Conservation (phyloP, 164 flowering plant genomes). For the Vitis labrusca region DNA sequence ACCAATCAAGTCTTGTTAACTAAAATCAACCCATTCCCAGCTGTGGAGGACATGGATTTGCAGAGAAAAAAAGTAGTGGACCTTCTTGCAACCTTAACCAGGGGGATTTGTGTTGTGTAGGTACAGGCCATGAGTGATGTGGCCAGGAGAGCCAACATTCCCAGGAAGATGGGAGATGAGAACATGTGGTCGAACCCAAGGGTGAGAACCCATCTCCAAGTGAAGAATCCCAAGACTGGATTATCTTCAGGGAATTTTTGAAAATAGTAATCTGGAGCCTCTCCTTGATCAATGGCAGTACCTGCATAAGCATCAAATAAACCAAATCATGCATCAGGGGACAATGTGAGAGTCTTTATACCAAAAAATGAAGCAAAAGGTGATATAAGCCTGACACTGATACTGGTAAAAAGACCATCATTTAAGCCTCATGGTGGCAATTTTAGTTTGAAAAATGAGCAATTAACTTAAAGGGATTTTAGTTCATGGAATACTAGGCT, state of each 20-base stretch:
- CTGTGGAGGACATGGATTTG: constrained; percentile 11
- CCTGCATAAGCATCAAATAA: constrained; percentile 42
- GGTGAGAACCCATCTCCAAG: constrained; percentile 88
- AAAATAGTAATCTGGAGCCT: constrained; percentile 78
- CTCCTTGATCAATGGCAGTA: constrained; percentile 91
- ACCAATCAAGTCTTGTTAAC: constrained; percentile 21
- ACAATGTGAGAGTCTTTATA: too few species aligned
- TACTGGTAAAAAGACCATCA: too few species aligned
- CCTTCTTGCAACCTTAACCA: constrained; percentile 96
- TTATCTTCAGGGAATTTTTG: constrained; percentile 81
- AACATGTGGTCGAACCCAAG: constrained; percentile 93
- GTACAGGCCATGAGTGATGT: constrained; percentile 97
- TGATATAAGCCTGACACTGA: too few species aligned
- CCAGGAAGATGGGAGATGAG: constrained; percentile 91
- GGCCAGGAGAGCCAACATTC: constrained; percentile 67
- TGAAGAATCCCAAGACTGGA: constrained; percentile 81
- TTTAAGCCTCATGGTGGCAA: too few species aligned
- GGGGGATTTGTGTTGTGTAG: constrained; percentile 94
- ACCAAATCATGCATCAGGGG: not conserved
- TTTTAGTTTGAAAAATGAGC: too few species aligned
- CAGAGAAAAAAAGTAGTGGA: constrained; percentile 24
- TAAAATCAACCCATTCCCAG: constrained; percentile 16
- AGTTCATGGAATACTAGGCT: too few species aligned
- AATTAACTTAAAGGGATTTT: too few species aligned
- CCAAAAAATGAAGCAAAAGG: too few species aligned